A percentile compares a stretch with the other conserved stretches of the same genome.
Evolutionary conservation across 164 flowering plant species (phyloP).

Genomic region (Tetracentron sinense): DNA sequence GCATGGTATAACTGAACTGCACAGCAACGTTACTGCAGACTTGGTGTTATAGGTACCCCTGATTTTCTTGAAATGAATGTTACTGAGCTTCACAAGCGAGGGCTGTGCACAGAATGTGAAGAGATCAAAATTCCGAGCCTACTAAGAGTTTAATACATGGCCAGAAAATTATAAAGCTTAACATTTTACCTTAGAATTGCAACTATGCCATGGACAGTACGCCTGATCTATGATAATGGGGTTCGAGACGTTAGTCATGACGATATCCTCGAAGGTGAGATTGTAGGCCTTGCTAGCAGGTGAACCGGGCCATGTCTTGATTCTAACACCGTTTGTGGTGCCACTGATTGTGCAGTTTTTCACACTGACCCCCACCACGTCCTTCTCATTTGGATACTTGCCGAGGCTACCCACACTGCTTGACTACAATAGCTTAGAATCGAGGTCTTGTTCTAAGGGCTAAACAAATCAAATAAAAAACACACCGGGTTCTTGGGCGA

Average conservation of each 20-base stretch:
- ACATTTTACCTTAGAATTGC: constrained; percentile 15
- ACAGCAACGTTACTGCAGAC: constrained; percentile 24
- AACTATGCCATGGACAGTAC: constrained; percentile 26
- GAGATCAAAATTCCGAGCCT: background rate
- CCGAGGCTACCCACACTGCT: constrained; percentile 43
- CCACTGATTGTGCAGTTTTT: constrained; percentile 28
- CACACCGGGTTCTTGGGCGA: too few relatives aligned
- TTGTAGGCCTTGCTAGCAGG: constrained; percentile 28
- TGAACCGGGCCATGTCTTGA: constrained; percentile 31
- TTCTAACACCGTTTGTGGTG: constrained; percentile 38
- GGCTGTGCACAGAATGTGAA: constrained; percentile 20
- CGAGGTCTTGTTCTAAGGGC: too few relatives aligned
- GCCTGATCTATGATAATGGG: constrained; percentile 43
- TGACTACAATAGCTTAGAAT: background rate
- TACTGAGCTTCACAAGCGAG: constrained; percentile 32
- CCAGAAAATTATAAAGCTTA: background rate
- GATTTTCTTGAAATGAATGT: constrained; percentile 34
- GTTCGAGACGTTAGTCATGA: constrained; percentile 28
- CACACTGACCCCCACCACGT: constrained; percentile 27
- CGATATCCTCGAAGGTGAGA: constrained; percentile 25
- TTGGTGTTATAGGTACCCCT: constrained; percentile 34
- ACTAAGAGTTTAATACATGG: background rate
- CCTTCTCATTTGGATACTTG: constrained; percentile 26
- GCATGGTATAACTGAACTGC: constrained; percentile 39
- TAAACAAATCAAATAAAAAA: too few relatives aligned